phyloP scores from a whole-genome alignment of 2,329 filamentous ascomycete genomes.

The Calonectria hawksworthii region DNA sequence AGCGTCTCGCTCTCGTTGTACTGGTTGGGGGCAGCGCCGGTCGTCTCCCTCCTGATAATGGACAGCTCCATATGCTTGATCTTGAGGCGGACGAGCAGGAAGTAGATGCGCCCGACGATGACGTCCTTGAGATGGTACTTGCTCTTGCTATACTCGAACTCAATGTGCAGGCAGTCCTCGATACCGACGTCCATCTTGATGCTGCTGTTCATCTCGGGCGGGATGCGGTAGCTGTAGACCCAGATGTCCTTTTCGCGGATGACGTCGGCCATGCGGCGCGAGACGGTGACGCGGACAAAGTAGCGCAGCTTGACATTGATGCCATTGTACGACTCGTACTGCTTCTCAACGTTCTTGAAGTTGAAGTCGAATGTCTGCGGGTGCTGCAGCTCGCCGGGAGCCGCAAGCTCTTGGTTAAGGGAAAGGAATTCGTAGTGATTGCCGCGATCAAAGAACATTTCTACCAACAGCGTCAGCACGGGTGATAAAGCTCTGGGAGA shows the following conservation, averaged over 20 bases:
- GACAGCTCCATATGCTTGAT: slow-evolving; percentile 99
- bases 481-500: slow-evolving; percentile 17
- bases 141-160: slow-evolving; percentile 99
- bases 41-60: slow-evolving; percentile 97
- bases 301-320: slow-evolving; percentile 99
- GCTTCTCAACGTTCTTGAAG: slow-evolving; percentile 99
- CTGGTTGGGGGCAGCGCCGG: slow-evolving; percentile 95
- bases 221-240: slow-evolving; percentile 99
- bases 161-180: slow-evolving; percentile 98
- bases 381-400: slow-evolving; percentile 97
- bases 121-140: slow-evolving; percentile 99
- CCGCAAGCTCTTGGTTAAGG: slow-evolving; percentile 94
- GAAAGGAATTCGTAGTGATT: slow-evolving; percentile 99
- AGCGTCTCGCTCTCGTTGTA: slow-evolving; percentile 99
- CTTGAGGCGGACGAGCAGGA: slow-evolving; percentile 95
- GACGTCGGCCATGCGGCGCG: slow-evolving; percentile 96
- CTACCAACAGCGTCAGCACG: slow-evolving; percentile 60
- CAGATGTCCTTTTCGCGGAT: slow-evolving; percentile 99
- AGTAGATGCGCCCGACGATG: slow-evolving; percentile 98
- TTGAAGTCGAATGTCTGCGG: slow-evolving; percentile 99
- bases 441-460: slow-evolving; percentile 99
- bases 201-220: slow-evolving; percentile 96
- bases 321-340: slow-evolving; percentile 99
- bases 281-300: slow-evolving; percentile 97
- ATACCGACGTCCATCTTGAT: slow-evolving; percentile 99